These are phyloP conservation scores for Epicoccum nigrum DNA, from an alignment of 2,329 filamentous ascomycete species.

Conservation along the genomic window DNA sequence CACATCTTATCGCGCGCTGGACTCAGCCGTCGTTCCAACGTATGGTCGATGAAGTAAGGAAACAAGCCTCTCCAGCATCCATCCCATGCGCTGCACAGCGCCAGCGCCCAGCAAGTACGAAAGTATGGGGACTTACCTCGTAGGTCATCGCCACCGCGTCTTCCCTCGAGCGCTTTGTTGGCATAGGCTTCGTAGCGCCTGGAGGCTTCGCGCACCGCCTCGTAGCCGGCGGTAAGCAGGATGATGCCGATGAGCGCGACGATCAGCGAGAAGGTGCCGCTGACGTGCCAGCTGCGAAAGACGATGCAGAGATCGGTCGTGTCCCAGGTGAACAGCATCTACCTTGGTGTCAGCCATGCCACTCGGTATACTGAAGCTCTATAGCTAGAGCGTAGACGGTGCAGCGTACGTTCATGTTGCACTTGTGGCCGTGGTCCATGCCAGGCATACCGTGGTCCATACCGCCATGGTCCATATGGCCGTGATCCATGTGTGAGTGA, in stretches of 20 bases:
- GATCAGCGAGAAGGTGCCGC: constrained; percentile 73
- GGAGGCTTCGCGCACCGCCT: constrained; percentile 78
- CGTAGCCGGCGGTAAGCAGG: constrained; percentile 87
- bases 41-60: constrained; percentile 15
- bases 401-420: constrained; percentile 84
- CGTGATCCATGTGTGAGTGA: constrained; percentile 56
- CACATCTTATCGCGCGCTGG: constrained; percentile 30
- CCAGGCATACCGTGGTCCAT: constrained; percentile 61
- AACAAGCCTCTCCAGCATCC: constrained; percentile 8
- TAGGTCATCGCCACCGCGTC: constrained; percentile 38
- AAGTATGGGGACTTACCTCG: constrained; percentile 38
- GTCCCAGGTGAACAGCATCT: constrained; percentile 99
- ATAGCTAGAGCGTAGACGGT: background rate
- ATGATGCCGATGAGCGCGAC: constrained; percentile 83
- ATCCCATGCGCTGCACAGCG: background rate
- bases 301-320: constrained; percentile 94
- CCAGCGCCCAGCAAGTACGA: background rate
- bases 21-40: constrained; percentile 36
- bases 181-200: constrained; percentile 72
- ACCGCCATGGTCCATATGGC: constrained; percentile 48
- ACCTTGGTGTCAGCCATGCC: constrained; percentile 4
- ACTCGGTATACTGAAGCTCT: background rate
- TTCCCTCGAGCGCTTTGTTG: constrained; percentile 31
- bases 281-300: constrained; percentile 89
- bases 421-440: constrained; percentile 62